phyloP scores from a whole-genome alignment of 2,329 filamentous ascomycete genomes.

The Aspergillus jensenii region DNA sequence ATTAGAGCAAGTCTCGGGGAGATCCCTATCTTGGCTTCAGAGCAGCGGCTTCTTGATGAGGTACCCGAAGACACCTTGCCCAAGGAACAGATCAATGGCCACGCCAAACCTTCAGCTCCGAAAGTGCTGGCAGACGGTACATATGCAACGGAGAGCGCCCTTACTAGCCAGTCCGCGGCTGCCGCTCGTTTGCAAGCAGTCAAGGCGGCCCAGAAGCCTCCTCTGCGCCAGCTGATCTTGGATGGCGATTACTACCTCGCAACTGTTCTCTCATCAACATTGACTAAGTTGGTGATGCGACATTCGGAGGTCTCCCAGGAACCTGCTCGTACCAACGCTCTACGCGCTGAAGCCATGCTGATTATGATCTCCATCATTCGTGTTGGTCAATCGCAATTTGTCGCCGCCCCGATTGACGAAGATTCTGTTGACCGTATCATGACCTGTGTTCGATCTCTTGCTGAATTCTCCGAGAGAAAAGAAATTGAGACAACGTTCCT shows the following conservation, averaged over 20 bases:
- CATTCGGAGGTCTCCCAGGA: conserved; percentile 91
- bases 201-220: conserved; percentile 94
- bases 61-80: conserved; percentile 67
- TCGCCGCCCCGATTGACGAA: conserved; percentile 95
- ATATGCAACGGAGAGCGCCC: conserved; percentile 92
- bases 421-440: conserved; percentile 98
- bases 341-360: conserved; percentile 95
- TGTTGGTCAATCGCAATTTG: conserved; percentile 97
- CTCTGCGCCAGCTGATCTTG: conserved; percentile 88
- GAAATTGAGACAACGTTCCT: conserved; percentile 90
- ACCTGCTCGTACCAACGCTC: conserved; percentile 81
- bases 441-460: conserved; percentile 89
- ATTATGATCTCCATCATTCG: conserved; percentile 99
- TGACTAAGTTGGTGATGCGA: conserved; percentile 97
- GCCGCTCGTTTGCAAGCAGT: conserved; percentile 93
- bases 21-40: conserved; percentile 93
- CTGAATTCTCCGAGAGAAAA: conserved; percentile 85
- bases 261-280: conserved; percentile 89
- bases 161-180: conserved; percentile 87
- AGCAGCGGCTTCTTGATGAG: conserved; percentile 87
- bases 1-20: conserved; percentile 93
- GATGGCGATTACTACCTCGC: conserved; percentile 97
- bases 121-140: conserved; percentile 95
- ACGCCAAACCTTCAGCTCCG: conserved; percentile 71
- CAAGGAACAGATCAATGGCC: conserved; percentile 73